Evolutionary conservation across 2,329 filamentous ascomycete species (phyloP).

Genomic region (Zalaria sp.): DNA sequence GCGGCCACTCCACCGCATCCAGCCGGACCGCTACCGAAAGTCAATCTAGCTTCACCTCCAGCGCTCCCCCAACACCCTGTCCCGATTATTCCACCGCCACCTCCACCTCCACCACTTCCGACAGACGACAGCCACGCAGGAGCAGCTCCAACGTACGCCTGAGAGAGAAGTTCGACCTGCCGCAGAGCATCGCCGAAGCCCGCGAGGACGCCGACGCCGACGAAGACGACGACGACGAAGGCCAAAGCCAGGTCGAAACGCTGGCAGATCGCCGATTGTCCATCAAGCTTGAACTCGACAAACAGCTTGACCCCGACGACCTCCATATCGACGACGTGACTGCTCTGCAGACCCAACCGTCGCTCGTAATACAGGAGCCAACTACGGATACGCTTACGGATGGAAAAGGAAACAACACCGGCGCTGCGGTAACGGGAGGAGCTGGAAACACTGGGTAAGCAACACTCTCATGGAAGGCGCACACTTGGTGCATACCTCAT

Average conservation of each 20-base stretch:
- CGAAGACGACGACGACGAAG: background rate
- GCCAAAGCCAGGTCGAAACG: background rate
- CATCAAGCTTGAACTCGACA: background rate
- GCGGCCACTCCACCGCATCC: background rate
- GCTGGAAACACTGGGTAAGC: no score
- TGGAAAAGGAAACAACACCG: background rate
- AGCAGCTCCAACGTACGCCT: background rate
- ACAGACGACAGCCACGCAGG: background rate
- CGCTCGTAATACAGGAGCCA: slow-evolving; percentile 12
- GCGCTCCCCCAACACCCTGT: background rate
- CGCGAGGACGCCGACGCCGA: background rate
- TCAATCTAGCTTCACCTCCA: background rate
- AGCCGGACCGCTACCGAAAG: background rate
- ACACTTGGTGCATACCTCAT: no score
- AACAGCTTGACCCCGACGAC: background rate
- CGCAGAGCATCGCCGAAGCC: background rate
- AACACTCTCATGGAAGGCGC: no score
- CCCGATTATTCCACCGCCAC: background rate
- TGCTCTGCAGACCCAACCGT: slow-evolving; percentile 5
- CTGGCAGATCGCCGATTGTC: background rate
- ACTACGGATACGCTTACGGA: slow-evolving; percentile 10
- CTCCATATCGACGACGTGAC: slow-evolving; percentile 2
- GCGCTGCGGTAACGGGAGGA: no score
- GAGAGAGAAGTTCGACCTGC: background rate
- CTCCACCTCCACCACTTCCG: background rate